phyloP scores from a whole-genome alignment of 2,329 filamentous ascomycete species.

The Penicillium glabrum region DNA sequence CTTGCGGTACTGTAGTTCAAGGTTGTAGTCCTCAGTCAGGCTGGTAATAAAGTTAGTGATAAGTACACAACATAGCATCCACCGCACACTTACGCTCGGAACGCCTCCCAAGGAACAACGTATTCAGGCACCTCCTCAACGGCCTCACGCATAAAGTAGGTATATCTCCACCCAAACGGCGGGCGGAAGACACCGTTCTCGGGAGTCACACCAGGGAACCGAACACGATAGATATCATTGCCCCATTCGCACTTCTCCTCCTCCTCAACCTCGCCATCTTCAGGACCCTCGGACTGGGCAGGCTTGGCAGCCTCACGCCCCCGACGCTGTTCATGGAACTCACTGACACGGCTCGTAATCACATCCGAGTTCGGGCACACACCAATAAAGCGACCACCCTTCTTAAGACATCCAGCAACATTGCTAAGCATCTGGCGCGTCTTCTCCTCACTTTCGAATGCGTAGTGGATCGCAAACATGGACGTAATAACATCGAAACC shows the following conservation, averaged over 20 bases:
- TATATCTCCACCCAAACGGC: conserved; percentile 97
- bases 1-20: conserved; percentile 92
- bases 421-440: conserved; percentile 91
- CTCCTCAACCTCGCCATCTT: conserved; percentile 56
- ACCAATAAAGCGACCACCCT: conserved; percentile 90
- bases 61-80: neutral
- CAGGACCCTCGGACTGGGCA: conserved; percentile 34
- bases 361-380: conserved; percentile 97
- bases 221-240: conserved; percentile 87
- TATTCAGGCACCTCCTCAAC: conserved; percentile 97
- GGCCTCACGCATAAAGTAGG: conserved; percentile 91
- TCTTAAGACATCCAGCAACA: conserved; percentile 84
- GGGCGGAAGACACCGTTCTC: conserved; percentile 88
- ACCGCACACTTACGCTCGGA: conserved; percentile 63
- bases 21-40: conserved; percentile 91
- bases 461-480: conserved; percentile 99
- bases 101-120: conserved; percentile 96
- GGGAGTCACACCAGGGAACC: conserved; percentile 80
- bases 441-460: conserved; percentile 89
- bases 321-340: conserved; percentile 65
- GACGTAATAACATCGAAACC: conserved; percentile 96
- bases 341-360: conserved; percentile 73
- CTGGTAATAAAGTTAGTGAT: conserved; percentile 25
- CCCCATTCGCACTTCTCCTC: conserved; percentile 76
- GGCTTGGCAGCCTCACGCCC: conserved; percentile 46